Evolutionary conservation across 345 rosid genomes (phyloP), one percentile per base, ranked within the genome.

Genomic region (Euclidium syriacum): DNA sequence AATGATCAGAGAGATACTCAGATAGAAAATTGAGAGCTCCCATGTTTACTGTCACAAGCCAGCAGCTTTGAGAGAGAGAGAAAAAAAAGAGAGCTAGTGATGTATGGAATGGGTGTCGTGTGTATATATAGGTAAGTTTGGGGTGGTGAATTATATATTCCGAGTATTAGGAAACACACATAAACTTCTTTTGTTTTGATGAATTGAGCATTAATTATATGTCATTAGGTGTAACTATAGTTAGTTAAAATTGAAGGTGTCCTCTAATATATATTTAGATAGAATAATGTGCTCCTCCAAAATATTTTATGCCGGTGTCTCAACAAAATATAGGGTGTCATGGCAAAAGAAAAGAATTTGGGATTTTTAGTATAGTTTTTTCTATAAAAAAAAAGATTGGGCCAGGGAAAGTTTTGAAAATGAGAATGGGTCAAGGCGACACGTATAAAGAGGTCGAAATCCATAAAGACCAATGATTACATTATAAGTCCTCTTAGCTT

Each of bases 21-120:
- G 76, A 72, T 11, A 72, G 72, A 65, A 19, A 44, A 64, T 75
- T 33, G 7, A 75, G 61, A 46, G 65, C 79, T 50, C 82, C 79
- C 82, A 78, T 75, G 54, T 67, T 58, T 51, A 46, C 47, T 41
- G 25, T 30, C 25, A 14, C 24, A n/a, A 11, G 17, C 6, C 16
- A 44, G 3, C 20, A 42, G 5, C 8, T 16, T 17, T 5, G 7
- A 25, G 18, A 39, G 27, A 51, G 38, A 30, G 12, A 26, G 23
- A 38, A 15, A 53, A 26, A 17, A 38, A 15, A 53, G n/a, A 57
- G 7, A 34, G 57, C 4, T 8, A 57, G 58, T 5, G 34, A 24
- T 42, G 44, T 6, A 35, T 51, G 1, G 11, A 25, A 58, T 22
- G 65, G 16, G 48, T 24, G 56, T 38, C 10, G 33, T 63, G 34